Evolutionary conservation across 2,329 filamentous ascomycete species (phyloP).

Genomic region (Pyricularia grisea): DNA sequence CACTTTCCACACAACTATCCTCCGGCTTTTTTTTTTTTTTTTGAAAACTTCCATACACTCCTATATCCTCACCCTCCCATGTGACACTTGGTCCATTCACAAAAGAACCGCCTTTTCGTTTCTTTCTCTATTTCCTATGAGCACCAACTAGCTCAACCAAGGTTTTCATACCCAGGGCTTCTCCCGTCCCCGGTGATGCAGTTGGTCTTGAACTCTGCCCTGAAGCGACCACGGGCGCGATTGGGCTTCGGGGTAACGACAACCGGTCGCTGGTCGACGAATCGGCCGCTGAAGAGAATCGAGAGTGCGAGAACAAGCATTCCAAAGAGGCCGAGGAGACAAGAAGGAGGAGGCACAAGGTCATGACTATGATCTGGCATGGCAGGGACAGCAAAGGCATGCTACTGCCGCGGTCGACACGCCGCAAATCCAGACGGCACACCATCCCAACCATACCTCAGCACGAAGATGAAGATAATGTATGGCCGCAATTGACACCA

Average conservation of each 20-base stretch:
- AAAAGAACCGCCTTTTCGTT: not conserved
- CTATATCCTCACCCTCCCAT: too few species aligned
- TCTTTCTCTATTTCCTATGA: too few species aligned
- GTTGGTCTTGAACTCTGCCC: not conserved
- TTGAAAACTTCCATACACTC: too few species aligned
- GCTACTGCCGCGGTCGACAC: not conserved
- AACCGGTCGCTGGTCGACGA: not conserved
- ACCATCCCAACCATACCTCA: not conserved
- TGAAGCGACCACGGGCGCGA: not conserved
- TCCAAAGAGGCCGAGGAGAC: too few species aligned
- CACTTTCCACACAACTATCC: too few species aligned
- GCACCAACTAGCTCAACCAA: not conserved
- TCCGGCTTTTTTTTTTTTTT: too few species aligned
- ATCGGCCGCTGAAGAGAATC: not conserved
- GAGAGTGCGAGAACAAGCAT: not conserved
- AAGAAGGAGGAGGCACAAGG: not conserved
- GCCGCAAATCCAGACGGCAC: not conserved
- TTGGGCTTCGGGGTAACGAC: not conserved
- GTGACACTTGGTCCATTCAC: too few species aligned
- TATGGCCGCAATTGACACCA: not conserved
- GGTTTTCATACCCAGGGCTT: not conserved
- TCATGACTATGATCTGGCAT: not conserved
- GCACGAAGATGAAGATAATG: not conserved
- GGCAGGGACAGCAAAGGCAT: not conserved
- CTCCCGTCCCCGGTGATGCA: not conserved